Percentiles rank a stretch among this genome's conserved stretches.
phyloP scores from a whole-genome alignment of 129 eudicot species.

The Logfia minima region DNA sequence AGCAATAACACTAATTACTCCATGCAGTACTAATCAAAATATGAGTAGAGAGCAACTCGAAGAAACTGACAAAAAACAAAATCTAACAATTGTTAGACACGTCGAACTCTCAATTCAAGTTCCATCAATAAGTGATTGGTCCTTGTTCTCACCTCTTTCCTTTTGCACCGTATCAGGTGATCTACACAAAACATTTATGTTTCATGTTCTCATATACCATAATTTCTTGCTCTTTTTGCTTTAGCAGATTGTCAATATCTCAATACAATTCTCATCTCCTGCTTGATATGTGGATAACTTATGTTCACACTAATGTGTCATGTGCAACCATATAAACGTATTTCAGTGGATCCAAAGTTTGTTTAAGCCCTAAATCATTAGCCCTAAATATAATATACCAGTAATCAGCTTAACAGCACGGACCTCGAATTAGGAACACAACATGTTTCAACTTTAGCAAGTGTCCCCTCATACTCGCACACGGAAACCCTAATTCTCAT shows the following conservation, averaged over 20 bases:
- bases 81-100: background rate
- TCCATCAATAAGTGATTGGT: background rate
- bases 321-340: slow-evolving; percentile 1
- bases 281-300: slow-evolving; percentile 7
- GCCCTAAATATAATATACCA: background rate
- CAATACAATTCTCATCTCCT: slow-evolving; percentile 9
- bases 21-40: slow-evolving; percentile 10
- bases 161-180: slow-evolving; percentile 10
- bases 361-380: background rate
- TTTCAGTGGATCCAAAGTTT: slow-evolving; percentile 8
- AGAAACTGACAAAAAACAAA: background rate
- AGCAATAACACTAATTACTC: background rate
- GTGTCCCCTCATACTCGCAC: background rate
- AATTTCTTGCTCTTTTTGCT: slow-evolving; percentile 17
- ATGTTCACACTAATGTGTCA: slow-evolving; percentile 9
- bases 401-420: background rate
- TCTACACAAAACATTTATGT: background rate
- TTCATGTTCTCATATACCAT: slow-evolving; percentile 11
- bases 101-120: slow-evolving; percentile 6
- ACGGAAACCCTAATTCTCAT: slow-evolving; percentile 24
- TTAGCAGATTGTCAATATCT: background rate
- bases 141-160: slow-evolving; percentile 4
- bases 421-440: background rate
- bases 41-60: background rate
- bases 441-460: background rate